Percentiles rank a stretch among this genome's conserved stretches.
phyloP scores from a whole-genome alignment of 352 stramenopile species.

The Pythium aquatile region DNA sequence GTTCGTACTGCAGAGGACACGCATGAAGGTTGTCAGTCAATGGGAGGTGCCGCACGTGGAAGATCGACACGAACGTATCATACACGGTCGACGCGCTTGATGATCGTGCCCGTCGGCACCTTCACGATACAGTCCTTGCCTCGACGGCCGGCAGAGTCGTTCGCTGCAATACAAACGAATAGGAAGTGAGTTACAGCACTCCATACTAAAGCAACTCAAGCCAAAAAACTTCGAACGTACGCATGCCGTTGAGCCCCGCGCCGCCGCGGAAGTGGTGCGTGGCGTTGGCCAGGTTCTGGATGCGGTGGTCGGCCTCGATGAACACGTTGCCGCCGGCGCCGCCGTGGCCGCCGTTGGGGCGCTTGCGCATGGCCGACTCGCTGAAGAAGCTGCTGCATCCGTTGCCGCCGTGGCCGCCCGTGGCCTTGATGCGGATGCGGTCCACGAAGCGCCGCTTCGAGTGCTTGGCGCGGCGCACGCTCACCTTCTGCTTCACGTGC shows the following conservation, averaged over 20 bases:
- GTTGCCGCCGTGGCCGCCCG: constrained; percentile 84
- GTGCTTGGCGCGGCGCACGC: constrained; percentile 77
- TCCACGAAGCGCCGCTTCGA: constrained; percentile 90
- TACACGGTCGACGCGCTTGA: constrained; percentile 84
- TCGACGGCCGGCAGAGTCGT: constrained; percentile 68
- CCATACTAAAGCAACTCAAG: not conserved
- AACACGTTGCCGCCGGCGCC: constrained; percentile 80
- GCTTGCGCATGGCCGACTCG: constrained; percentile 61
- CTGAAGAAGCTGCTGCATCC: constrained; percentile 87
- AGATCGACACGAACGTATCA: constrained; percentile 16
- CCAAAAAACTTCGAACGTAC: constrained; percentile 38
- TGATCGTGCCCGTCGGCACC: constrained; percentile 83
- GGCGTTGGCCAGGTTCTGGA: constrained; percentile 83
- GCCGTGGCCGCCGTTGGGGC: constrained; percentile 82
- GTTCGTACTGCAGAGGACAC: constrained; percentile 46
- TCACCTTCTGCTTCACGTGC: constrained; percentile 87
- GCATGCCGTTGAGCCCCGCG: constrained; percentile 76
- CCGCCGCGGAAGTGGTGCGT: constrained; percentile 85
- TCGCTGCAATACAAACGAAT: constrained; percentile 40
- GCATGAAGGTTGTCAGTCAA: not conserved
- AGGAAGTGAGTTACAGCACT: not conserved
- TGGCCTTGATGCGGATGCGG: constrained; percentile 88
- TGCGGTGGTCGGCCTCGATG: constrained; percentile 64
- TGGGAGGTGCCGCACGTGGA: not conserved
- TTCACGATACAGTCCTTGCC: constrained; percentile 82